Percentiles rank a stretch among this genome's conserved stretches.
Evolutionary conservation across 31 red algal species (phyloP).

Genomic region (Asparagopsis taxiformis): DNA sequence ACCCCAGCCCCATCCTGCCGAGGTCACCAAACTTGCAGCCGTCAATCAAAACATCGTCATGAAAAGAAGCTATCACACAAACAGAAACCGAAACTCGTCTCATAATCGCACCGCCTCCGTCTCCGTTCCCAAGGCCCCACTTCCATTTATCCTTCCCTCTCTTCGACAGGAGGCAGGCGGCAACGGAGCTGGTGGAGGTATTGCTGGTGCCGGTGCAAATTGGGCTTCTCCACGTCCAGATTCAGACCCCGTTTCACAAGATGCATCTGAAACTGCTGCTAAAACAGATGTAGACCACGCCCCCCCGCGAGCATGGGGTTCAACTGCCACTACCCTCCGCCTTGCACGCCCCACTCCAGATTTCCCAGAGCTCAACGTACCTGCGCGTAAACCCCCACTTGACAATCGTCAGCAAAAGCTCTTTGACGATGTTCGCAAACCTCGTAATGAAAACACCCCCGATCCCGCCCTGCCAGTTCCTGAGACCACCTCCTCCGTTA

Average conservation of each 20-base stretch:
- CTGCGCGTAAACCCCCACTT: background rate
- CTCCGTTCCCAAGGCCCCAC: slow-evolving; percentile 50
- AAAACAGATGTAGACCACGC: background rate
- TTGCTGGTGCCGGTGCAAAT: slow-evolving; percentile 76
- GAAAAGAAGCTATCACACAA: background rate
- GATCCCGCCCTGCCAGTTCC: background rate
- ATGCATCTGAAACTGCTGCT: background rate
- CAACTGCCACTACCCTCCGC: background rate
- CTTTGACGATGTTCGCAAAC: slow-evolving; percentile 2
- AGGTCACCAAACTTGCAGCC: too few relatives aligned
- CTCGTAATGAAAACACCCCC: background rate
- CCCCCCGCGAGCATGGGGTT: slow-evolving; percentile 14
- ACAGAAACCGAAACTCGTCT: slow-evolving; percentile 5
- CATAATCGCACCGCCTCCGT: slow-evolving; percentile 12
- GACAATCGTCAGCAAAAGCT: background rate
- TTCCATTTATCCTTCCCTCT: slow-evolving; percentile 68
- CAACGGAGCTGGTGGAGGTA: slow-evolving; percentile 55
- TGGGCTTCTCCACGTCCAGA: slow-evolving; percentile 66
- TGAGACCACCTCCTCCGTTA: background rate
- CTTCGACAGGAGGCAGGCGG: slow-evolving; percentile 56
- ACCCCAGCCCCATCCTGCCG: background rate
- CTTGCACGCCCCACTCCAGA: slow-evolving; percentile 6
- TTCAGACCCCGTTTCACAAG: background rate
- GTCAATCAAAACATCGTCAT: too few relatives aligned
- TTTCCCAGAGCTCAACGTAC: background rate